phyloP scores from a whole-genome alignment of 202 grass and related monocot genomes.

The Tripidium arundinaceum region DNA sequence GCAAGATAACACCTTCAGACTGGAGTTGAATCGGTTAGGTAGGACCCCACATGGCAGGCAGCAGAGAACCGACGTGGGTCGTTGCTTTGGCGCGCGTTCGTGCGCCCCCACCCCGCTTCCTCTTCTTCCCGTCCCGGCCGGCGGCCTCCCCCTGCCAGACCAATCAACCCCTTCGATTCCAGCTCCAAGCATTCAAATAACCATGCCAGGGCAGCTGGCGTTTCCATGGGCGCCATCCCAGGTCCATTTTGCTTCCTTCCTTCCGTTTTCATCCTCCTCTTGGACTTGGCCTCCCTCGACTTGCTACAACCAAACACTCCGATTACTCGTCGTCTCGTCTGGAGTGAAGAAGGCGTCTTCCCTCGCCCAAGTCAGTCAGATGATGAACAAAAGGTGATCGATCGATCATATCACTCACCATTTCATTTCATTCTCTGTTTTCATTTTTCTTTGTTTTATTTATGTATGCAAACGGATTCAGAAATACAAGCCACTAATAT shows the following conservation, averaged over 20 bases:
- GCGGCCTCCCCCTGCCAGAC: neutral
- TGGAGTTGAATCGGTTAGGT: neutral
- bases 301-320: neutral
- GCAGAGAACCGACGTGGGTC: neutral
- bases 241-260: too few species aligned
- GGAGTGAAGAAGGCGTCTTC: neutral
- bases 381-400: neutral
- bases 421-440: neutral
- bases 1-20: too few species aligned
- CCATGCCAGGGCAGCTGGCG: constrained; percentile 10
- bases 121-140: neutral
- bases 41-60: neutral
- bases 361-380: neutral
- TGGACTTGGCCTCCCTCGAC: neutral
- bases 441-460: neutral
- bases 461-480: neutral
- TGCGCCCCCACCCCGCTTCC: neutral
- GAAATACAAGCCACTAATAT: neutral
- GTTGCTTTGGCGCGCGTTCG: neutral
- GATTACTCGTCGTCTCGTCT: neutral
- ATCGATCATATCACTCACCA: neutral
- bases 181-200: constrained; percentile 14
- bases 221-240: neutral
- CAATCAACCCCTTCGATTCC: neutral
- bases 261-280: neutral